phyloP scores from a whole-genome alignment of 140 eudicot species.

The Stevia rebaudiana region DNA sequence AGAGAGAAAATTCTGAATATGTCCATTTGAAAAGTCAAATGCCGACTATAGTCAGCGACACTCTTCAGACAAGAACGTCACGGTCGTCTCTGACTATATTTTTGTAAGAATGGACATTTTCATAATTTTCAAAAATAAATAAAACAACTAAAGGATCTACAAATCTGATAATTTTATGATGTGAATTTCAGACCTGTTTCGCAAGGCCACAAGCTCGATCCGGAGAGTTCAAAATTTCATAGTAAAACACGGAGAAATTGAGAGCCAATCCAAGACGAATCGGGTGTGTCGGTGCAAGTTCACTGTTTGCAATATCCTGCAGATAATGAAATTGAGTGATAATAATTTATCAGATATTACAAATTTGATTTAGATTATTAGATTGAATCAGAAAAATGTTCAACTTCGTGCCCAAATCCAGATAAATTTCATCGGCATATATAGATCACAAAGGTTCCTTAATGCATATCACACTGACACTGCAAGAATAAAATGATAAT shows the following conservation, averaged over 20 bases:
- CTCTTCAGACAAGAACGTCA: too few relatives aligned
- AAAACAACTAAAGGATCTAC: neutral
- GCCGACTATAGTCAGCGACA: too few relatives aligned
- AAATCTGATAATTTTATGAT: neutral
- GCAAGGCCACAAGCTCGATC: slow-evolving; percentile 67
- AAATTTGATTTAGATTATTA: neutral
- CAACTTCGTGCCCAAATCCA: neutral
- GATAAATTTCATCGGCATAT: neutral
- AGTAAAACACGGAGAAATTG: slow-evolving; percentile 75
- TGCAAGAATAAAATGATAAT: neutral
- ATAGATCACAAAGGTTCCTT: neutral
- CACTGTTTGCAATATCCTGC: slow-evolving; percentile 78
- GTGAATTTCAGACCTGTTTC: slow-evolving; percentile 44
- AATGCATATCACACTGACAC: neutral
- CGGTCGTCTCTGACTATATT: too few relatives aligned
- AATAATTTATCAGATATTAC: neutral
- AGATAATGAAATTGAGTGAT: neutral
- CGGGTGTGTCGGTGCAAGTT: slow-evolving; percentile 83
- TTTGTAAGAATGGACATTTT: too few relatives aligned
- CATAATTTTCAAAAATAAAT: too few relatives aligned
- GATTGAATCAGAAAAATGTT: neutral
- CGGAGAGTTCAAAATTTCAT: slow-evolving; percentile 64
- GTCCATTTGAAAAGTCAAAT: too few relatives aligned
- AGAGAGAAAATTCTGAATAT: too few relatives aligned
- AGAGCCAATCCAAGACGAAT: slow-evolving; percentile 80